Conservation (phyloP, 257 asterid genomes). For the Solanum rostratum region DNA sequence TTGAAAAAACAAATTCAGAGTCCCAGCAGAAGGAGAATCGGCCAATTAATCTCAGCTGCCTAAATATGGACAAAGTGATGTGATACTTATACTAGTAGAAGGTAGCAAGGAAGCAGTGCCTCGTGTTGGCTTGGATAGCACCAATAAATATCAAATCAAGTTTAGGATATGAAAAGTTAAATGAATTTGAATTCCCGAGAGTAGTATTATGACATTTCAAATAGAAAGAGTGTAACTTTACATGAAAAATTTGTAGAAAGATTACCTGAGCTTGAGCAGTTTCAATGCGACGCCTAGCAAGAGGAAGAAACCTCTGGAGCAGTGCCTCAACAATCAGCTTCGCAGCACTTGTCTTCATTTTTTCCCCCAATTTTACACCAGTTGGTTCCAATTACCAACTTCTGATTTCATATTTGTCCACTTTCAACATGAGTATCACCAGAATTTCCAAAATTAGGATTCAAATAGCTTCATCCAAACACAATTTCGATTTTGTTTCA, state of each 20-base stretch:
- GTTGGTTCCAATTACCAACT: not conserved
- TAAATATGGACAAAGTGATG: not conserved
- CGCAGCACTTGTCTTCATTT: conserved; percentile 95
- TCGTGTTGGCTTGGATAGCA: not conserved
- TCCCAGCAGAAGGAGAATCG: not conserved
- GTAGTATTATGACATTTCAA: not conserved
- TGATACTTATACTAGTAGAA: not conserved
- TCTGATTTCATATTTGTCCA: not conserved
- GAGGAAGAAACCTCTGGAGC: conserved; percentile 97
- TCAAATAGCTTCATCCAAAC: not conserved
- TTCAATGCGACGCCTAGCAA: conserved; percentile 95
- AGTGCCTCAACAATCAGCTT: conserved; percentile 93
- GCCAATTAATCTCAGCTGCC: not conserved
- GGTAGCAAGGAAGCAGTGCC: not conserved
- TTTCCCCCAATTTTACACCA: not conserved
- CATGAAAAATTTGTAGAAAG: not conserved
- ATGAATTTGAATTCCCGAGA: not conserved
- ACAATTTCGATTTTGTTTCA: not conserved
- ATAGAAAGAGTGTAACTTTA: not conserved
- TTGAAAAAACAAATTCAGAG: not conserved
- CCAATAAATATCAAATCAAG: not conserved
- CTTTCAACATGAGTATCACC: not conserved
- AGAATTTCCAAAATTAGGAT: not conserved
- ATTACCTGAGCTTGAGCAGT: conserved; percentile 99
- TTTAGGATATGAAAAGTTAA: not conserved